Conservation (phyloP, 2,329 filamentous ascomycete genomes). For the Didymella arachidicola region DNA sequence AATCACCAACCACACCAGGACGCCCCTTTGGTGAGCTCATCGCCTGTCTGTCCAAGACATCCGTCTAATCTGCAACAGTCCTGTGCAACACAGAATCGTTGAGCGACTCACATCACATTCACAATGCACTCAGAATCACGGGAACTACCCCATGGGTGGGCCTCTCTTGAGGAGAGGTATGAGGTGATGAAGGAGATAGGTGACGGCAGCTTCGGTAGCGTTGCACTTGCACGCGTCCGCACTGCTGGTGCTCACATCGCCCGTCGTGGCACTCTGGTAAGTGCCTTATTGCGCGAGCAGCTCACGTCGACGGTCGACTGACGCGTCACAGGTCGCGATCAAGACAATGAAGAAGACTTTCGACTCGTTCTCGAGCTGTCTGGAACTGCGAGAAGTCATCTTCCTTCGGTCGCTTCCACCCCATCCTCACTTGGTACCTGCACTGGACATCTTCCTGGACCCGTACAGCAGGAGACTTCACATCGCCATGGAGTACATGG, state of each 20-base stretch:
- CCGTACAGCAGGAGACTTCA: slow-evolving; percentile 95
- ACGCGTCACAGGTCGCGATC: slow-evolving; percentile 79
- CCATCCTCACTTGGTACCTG: slow-evolving; percentile 93
- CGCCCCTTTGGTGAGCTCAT: slow-evolving; percentile 30
- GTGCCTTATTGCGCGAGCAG: slow-evolving; percentile 50
- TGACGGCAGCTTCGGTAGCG: slow-evolving; percentile 97
- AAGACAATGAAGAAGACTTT: slow-evolving; percentile 99
- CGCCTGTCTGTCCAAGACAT: not conserved
- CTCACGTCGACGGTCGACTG: slow-evolving; percentile 25
- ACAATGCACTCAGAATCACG: slow-evolving; percentile 78
- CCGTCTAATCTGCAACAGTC: slow-evolving; percentile 29
- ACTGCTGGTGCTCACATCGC: slow-evolving; percentile 89
- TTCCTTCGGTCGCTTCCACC: slow-evolving; percentile 88
- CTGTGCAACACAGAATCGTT: slow-evolving; percentile 22
- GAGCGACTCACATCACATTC: slow-evolving; percentile 28
- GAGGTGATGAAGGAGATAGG: slow-evolving; percentile 98
- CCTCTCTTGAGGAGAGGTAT: slow-evolving; percentile 87
- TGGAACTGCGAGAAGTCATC: slow-evolving; percentile 95
- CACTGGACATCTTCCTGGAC: slow-evolving; percentile 97
- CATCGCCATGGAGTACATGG: slow-evolving; percentile 99
- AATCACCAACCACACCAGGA: slow-evolving; percentile 26
- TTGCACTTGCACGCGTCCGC: slow-evolving; percentile 88
- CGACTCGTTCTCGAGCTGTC: slow-evolving; percentile 86
- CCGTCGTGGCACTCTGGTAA: slow-evolving; percentile 88
- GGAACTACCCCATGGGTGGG: slow-evolving; percentile 71